phyloP scores from a whole-genome alignment of 441 rosid species.

The Aquilaria agallochum region DNA sequence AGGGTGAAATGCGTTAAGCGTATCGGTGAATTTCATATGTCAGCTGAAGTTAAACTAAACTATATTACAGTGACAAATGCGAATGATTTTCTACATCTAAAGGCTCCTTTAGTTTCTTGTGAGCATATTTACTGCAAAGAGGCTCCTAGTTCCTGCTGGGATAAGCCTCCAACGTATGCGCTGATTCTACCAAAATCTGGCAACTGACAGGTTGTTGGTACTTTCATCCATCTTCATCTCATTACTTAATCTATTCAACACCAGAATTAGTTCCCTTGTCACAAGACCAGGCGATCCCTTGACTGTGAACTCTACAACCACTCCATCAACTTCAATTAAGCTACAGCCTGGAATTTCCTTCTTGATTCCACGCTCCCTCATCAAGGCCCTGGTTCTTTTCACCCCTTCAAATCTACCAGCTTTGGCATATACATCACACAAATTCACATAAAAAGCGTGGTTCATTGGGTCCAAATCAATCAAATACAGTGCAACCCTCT shows the following conservation, averaged over 20 bases:
- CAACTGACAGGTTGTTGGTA: too few relatives aligned
- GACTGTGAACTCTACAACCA: constrained; percentile 46
- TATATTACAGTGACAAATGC: too few relatives aligned
- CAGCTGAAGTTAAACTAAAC: too few relatives aligned
- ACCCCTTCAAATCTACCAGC: constrained; percentile 35
- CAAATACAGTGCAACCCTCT: constrained; percentile 37
- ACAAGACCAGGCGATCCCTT: constrained; percentile 26
- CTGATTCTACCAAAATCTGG: too few relatives aligned
- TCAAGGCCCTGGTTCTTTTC: constrained; percentile 33
- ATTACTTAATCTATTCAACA: constrained; percentile 27
- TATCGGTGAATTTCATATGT: too few relatives aligned
- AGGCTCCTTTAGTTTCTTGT: too few relatives aligned
- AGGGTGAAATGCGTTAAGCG: too few relatives aligned
- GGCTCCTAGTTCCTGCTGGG: too few relatives aligned
- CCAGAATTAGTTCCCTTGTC: constrained; percentile 24
- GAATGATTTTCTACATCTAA: too few relatives aligned
- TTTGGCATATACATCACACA: constrained; percentile 51
- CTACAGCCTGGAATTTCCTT: constrained; percentile 57
- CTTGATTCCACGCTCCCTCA: constrained; percentile 38
- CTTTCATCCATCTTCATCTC: constrained; percentile 22
- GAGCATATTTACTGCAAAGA: too few relatives aligned
- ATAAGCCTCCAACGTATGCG: too few relatives aligned
- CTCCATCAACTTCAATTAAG: constrained; percentile 47
- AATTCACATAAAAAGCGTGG: constrained; percentile 50
- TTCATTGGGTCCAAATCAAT: constrained; percentile 47